phyloP scores from a whole-genome alignment of 768 basidiomycete species.

The Suillus brevipes region DNA sequence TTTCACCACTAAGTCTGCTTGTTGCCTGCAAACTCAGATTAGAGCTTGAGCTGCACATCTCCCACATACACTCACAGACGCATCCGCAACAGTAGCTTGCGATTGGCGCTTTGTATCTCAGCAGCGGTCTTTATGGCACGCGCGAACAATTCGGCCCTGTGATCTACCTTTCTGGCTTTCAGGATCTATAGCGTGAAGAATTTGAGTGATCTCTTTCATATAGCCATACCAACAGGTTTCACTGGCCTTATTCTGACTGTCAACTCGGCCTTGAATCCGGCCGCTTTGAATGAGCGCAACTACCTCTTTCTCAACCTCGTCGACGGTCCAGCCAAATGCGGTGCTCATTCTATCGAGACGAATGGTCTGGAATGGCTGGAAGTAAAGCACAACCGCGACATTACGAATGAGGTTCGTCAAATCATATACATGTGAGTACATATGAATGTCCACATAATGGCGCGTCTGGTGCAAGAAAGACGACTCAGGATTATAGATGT shows the following conservation, averaged over 20 bases:
- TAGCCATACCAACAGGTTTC: not conserved
- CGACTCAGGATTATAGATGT: not conserved
- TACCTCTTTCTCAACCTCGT: constrained; percentile 71
- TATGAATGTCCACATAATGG: constrained; percentile 77
- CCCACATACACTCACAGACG: constrained; percentile 56
- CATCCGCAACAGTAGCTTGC: constrained; percentile 82
- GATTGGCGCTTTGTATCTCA: constrained; percentile 70
- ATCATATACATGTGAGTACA: constrained; percentile 62
- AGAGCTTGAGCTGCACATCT: not conserved
- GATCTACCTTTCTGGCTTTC: constrained; percentile 76
- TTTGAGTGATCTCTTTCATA: not conserved
- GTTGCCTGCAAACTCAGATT: constrained; percentile 51
- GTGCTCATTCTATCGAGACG: constrained; percentile 79
- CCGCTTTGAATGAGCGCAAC: constrained; percentile 77
- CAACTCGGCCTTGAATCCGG: constrained; percentile 79
- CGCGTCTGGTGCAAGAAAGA: constrained; percentile 53
- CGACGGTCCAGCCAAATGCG: constrained; percentile 82
- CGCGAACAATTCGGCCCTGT: constrained; percentile 73
- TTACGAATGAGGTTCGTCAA: constrained; percentile 72
- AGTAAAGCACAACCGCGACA: constrained; percentile 82
- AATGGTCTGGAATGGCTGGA: constrained; percentile 87
- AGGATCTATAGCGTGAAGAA: constrained; percentile 54
- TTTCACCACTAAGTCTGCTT: constrained; percentile 76
- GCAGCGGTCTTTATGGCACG: constrained; percentile 72
- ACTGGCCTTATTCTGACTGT: constrained; percentile 83